phyloP scores from a whole-genome alignment of 1,284 basidiomycete species.

The Fomitopsis palustris region DNA sequence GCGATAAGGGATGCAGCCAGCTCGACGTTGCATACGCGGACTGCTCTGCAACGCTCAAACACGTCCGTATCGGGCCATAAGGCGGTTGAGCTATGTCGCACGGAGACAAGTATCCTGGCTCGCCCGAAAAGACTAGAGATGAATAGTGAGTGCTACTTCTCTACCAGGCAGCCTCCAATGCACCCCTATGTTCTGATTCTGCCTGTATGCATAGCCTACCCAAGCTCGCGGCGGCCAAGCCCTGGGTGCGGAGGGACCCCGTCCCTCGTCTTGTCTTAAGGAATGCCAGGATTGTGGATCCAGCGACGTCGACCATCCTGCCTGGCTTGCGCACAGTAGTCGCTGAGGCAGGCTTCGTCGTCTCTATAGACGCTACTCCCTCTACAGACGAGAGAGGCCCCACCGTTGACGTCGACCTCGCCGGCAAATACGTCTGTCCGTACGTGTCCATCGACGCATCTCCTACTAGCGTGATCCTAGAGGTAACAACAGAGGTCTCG shows the following conservation, averaged over 20 bases:
- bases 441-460: constrained; percentile 12
- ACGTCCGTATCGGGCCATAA: too few relatives aligned
- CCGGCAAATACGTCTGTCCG: constrained; percentile 39
- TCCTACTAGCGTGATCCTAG: background rate
- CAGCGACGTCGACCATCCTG: constrained; percentile 23
- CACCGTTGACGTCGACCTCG: constrained; percentile 29
- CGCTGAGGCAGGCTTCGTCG: constrained; percentile 29
- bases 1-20: too few relatives aligned
- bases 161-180: background rate
- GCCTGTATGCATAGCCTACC: constrained; percentile 25
- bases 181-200: background rate
- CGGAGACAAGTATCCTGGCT: constrained; percentile 11
- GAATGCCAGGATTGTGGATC: constrained; percentile 34
- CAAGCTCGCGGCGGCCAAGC: constrained; percentile 33
- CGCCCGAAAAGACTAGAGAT: constrained; percentile 13
- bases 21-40: too few relatives aligned
- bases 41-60: too few relatives aligned
- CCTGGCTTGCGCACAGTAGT: constrained; percentile 29
- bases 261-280: constrained; percentile 27
- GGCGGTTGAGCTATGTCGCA: constrained; percentile 1
- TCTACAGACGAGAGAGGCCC: constrained; percentile 2
- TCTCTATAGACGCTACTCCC: too few relatives aligned
- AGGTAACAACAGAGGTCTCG: constrained; percentile 24
- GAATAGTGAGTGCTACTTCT: constrained; percentile 7
- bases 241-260: constrained; percentile 28